These are phyloP conservation scores for Phialemonium atrogriseum DNA, from an alignment of 2,329 filamentous ascomycete species.

Conservation along the genomic window DNA sequence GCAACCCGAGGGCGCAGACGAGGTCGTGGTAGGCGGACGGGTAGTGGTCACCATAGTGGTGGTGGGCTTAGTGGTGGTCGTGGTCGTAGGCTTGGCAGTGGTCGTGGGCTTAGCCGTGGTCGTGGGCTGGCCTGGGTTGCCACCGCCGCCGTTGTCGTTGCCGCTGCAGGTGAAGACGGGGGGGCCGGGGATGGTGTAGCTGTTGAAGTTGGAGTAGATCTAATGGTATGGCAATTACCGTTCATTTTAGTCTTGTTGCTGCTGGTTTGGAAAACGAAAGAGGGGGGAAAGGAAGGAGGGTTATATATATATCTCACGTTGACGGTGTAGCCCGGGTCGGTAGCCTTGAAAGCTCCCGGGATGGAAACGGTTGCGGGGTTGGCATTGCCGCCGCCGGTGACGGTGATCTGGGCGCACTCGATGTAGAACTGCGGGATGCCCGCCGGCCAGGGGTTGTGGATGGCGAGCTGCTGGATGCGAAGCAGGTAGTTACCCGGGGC, in stretches of 20 bases:
- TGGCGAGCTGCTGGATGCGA: slow-evolving; percentile 50
- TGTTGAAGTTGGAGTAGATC: slow-evolving; percentile 23
- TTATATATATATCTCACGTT: too few relatives aligned
- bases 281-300: too few relatives aligned
- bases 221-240: slow-evolving; percentile 3
- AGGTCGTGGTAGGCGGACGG: too few relatives aligned
- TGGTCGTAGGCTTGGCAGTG: too few relatives aligned
- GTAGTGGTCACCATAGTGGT: too few relatives aligned
- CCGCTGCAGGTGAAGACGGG: slow-evolving; percentile 12
- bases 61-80: too few relatives aligned
- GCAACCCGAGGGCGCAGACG: too few relatives aligned
- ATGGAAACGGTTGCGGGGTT: slow-evolving; percentile 24
- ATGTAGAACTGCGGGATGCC: slow-evolving; percentile 29
- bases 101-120: too few relatives aligned
- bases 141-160: too few relatives aligned
- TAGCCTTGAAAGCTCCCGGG: slow-evolving; percentile 24
- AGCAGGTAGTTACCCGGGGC: slow-evolving; percentile 50
- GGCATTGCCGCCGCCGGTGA: slow-evolving; percentile 30
- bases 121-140: too few relatives aligned
- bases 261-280: background rate
- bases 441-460: slow-evolving; percentile 38
- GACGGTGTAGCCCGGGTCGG: slow-evolving; percentile 27
- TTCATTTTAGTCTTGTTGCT: background rate
- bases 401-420: slow-evolving; percentile 30
- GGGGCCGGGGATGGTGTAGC: slow-evolving; percentile 24